A percentile compares a stretch with the other conserved stretches of the same genome.
These are phyloP conservation scores for Kalmanozyma brasiliensis DNA, from an alignment of 1,284 basidiomycete genomes.

Conservation along the genomic window DNA sequence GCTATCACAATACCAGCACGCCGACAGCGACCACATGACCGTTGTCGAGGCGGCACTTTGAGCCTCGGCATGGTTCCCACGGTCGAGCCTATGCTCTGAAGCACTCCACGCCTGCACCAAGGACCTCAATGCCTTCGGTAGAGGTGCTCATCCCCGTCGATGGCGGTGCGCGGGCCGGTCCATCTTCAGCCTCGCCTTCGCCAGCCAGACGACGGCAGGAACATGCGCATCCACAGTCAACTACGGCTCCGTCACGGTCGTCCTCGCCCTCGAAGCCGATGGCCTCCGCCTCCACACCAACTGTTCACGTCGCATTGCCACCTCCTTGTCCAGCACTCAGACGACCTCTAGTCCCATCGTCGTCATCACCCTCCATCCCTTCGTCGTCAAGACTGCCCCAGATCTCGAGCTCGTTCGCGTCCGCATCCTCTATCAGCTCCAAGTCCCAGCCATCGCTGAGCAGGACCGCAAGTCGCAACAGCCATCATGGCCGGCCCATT, in stretches of 20 bases:
- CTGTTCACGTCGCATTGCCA: neutral
- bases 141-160: slow-evolving; percentile 20
- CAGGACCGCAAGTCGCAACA: slow-evolving; percentile 5
- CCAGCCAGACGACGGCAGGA: slow-evolving; percentile 1
- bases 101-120: neutral
- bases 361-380: slow-evolving; percentile 3
- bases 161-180: neutral
- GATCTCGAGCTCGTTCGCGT: slow-evolving; percentile 2
- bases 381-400: neutral
- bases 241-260: neutral
- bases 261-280: neutral
- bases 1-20: no score
- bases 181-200: slow-evolving; percentile 3
- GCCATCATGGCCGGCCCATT: slow-evolving; percentile 10
- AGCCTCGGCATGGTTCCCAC: slow-evolving; percentile 15
- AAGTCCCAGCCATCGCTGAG: no score
- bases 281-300: neutral
- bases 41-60: slow-evolving; percentile 1
- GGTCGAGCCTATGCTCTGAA: slow-evolving; percentile 21
- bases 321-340: neutral
- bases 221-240: neutral
- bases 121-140: slow-evolving; percentile 22
- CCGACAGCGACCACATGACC: no score
- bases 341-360: neutral
- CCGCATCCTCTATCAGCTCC: slow-evolving; percentile 2